Evolutionary conservation across 2,329 filamentous ascomycete genomes (phyloP), one percentile per base, ranked within the genome.

Genomic region (Didymella pomorum): DNA sequence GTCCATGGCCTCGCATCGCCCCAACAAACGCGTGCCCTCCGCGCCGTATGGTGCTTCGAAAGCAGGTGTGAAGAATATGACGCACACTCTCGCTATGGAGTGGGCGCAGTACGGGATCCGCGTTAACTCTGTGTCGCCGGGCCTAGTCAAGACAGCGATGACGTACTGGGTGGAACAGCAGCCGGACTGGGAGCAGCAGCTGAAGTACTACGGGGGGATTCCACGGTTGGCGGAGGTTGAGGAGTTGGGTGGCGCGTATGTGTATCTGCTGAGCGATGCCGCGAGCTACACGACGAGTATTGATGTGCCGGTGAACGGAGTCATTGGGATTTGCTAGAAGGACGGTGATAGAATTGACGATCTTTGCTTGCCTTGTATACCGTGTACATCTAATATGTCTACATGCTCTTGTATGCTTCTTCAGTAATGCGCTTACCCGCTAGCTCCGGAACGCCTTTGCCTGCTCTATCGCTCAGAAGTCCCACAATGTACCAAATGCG

Each of bases 191-290:
- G 81, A 83, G 56, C 74, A 79, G 60, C 82, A 86, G 74, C 79
- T 86, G 75, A 81, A 84, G 71, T 85, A 86, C 66, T 86, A 86
- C 64, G 82, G 84, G 3, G 83, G 83, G 3, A 85, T 86, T 78
- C 83, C 83, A 11, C 74, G 83, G 26, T 63, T 86, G 35, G 84
- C 83, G 0, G 78, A 82, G 46, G 80, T 82, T 0, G 79, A 83
- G 61, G 83, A 86, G 70, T 71, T 86, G 2, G 83, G 83, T 2
- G 83, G 84, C 14, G 84, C 84, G 0, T 86, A 86, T 63, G 82
- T 86, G 4, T 86, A 86, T 62, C 68, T 86, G 55, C 68, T 86
- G n/a, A 82, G 78, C 55, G 83, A 86, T 56, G 78, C 79, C 9
- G 80, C 81, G n/a, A 79, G 74, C 31, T 83, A 83, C 64, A 83